These are phyloP conservation scores for Beauveria pseudobassiana DNA, from an alignment of 2,329 filamentous ascomycete genomes.

Conservation along the genomic window DNA sequence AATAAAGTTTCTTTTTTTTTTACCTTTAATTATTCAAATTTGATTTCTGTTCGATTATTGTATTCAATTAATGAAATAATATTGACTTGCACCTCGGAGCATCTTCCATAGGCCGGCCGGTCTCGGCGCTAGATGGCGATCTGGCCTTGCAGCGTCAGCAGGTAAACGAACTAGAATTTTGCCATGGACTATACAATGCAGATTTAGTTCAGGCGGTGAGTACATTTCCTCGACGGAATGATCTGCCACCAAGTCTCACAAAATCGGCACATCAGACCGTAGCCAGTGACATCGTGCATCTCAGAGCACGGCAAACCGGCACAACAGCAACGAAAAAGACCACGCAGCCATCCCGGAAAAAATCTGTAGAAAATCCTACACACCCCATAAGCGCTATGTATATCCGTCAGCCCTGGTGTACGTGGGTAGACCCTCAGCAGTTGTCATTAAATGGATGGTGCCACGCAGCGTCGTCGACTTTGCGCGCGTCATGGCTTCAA, in stretches of 20 bases:
- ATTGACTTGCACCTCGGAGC: no score
- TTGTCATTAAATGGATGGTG: neutral
- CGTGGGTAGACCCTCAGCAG: neutral
- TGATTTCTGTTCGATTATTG: no score
- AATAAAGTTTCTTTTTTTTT: neutral
- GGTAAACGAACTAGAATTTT: neutral
- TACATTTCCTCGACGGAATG: neutral
- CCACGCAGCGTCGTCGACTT: neutral
- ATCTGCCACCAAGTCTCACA: neutral
- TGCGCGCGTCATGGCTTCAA: neutral
- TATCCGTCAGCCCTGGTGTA: neutral
- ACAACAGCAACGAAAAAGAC: neutral
- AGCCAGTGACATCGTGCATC: neutral
- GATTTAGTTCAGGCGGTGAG: neutral
- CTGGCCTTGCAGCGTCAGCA: neutral
- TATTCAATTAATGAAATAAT: no score
- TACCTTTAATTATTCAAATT: neutral
- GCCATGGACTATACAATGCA: neutral
- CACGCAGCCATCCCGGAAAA: neutral
- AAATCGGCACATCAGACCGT: neutral
- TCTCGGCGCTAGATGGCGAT: neutral
- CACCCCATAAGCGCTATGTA: conserved; percentile 1
- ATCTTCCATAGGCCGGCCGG: no score
- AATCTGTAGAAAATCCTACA: neutral
- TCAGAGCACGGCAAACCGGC: neutral